Conservation (phyloP, 2,329 filamentous ascomycete genomes). For the Curvularia verruculosa region DNA sequence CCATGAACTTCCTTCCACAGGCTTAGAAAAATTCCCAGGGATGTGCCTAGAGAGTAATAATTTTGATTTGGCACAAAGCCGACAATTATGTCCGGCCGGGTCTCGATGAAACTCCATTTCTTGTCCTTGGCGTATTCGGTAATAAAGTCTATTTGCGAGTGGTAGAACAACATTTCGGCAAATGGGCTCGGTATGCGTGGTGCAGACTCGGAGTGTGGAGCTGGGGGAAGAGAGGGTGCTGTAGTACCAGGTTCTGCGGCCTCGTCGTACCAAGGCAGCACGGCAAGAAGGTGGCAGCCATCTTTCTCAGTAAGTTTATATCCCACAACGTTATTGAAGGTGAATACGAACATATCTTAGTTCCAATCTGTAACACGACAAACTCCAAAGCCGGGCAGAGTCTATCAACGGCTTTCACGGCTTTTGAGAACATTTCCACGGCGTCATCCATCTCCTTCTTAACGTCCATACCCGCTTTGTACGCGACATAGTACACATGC, state of each 20-base stretch:
- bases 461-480: slow-evolving; percentile 51
- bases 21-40: slow-evolving; percentile 48
- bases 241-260: slow-evolving; percentile 10
- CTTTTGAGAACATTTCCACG: slow-evolving; percentile 51
- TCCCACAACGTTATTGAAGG: slow-evolving; percentile 20
- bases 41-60: slow-evolving; percentile 46
- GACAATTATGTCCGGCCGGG: slow-evolving; percentile 51
- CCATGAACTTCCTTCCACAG: slow-evolving; percentile 49
- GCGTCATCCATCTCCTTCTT: slow-evolving; percentile 50
- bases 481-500: slow-evolving; percentile 55
- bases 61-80: slow-evolving; percentile 52
- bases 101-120: slow-evolving; percentile 51
- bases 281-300: slow-evolving; percentile 52
- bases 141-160: slow-evolving; percentile 51
- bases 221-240: slow-evolving; percentile 8
- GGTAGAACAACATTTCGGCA: slow-evolving; percentile 50
- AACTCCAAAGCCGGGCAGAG: slow-evolving; percentile 33
- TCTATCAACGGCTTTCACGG: slow-evolving; percentile 41
- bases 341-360: slow-evolving; percentile 45
- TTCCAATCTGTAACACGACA: slow-evolving; percentile 36
- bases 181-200: slow-evolving; percentile 33
- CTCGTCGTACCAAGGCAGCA: slow-evolving; percentile 21
- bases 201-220: slow-evolving; percentile 15
- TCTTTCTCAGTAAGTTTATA: slow-evolving; percentile 22
- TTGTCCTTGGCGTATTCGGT: slow-evolving; percentile 43